Evolutionary conservation across 2,329 filamentous ascomycete species (phyloP).

Genomic region (Coccinonectria pachysandricola): DNA sequence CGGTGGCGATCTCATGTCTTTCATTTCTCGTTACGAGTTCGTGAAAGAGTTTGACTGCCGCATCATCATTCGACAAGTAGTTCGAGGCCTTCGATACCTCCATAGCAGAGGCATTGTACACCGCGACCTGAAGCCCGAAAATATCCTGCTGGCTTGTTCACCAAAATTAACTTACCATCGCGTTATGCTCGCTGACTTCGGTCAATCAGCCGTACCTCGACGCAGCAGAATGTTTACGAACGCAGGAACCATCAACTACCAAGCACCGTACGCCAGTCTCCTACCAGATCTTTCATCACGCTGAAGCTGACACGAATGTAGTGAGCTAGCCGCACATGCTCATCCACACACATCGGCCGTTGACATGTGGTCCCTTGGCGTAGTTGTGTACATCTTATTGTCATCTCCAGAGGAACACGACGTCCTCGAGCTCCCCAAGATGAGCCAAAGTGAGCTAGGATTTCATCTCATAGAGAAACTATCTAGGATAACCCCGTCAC

Average conservation of each 20-base stretch:
- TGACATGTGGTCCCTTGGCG: slow-evolving; percentile 44
- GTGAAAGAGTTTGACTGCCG: slow-evolving; percentile 32
- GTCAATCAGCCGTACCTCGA: slow-evolving; percentile 33
- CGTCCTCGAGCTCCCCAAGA: slow-evolving; percentile 17
- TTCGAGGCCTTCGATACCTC: slow-evolving; percentile 35
- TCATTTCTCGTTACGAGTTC: slow-evolving; percentile 26
- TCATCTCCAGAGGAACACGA: slow-evolving; percentile 11
- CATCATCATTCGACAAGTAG: slow-evolving; percentile 37
- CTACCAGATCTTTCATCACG: too few species aligned
- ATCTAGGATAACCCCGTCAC: too few species aligned
- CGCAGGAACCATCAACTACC: slow-evolving; percentile 37
- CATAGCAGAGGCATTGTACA: slow-evolving; percentile 41
- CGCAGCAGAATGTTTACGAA: slow-evolving; percentile 32
- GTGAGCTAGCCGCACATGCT: slow-evolving; percentile 19
- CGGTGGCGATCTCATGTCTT: slow-evolving; percentile 43
- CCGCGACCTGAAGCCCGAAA: slow-evolving; percentile 45
- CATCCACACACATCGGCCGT: slow-evolving; percentile 26
- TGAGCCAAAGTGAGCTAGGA: slow-evolving; percentile 18
- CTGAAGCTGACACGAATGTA: background rate
- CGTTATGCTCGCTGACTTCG: slow-evolving; percentile 43
- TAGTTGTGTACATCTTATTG: slow-evolving; percentile 31
- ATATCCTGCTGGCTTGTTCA: slow-evolving; percentile 38
- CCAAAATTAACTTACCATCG: slow-evolving; percentile 32
- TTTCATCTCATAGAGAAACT: slow-evolving; percentile 9
- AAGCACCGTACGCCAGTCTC: slow-evolving; percentile 44